phyloP scores from a whole-genome alignment of 2,329 filamentous ascomycete species.

The Hirsutella minnesotensis region DNA sequence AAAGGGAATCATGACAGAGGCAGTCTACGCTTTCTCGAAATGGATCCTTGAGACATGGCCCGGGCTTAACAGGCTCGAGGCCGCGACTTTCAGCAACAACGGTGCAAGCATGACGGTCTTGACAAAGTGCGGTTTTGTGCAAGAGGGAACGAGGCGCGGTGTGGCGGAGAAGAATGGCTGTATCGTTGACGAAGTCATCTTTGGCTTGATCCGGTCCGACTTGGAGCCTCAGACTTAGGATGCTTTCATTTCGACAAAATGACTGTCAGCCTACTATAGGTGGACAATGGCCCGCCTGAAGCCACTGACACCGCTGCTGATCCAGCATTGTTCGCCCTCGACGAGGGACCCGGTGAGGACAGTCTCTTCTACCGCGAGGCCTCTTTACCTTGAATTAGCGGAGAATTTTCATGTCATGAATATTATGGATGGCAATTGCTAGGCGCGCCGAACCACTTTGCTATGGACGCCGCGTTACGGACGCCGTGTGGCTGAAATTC shows the following conservation, averaged over 20 bases:
- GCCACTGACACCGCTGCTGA: conserved; percentile 80
- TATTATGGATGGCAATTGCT: no score
- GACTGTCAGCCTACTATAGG: no score
- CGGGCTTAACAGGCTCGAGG: conserved; percentile 17
- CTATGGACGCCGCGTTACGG: no score
- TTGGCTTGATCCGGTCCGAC: background rate
- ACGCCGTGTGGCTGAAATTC: no score
- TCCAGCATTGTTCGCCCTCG: conserved; percentile 70
- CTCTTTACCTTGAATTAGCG: conserved; percentile 18
- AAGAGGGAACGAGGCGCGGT: conserved; percentile 30
- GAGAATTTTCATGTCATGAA: no score
- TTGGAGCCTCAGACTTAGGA: no score
- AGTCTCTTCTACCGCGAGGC: conserved; percentile 52
- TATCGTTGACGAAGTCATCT: background rate
- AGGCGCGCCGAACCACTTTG: no score
- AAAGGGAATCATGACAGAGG: conserved; percentile 30
- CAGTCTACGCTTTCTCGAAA: conserved; percentile 20
- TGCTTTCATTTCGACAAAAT: no score
- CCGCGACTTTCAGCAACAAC: conserved; percentile 19
- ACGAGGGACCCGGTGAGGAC: conserved; percentile 48
- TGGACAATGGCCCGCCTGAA: conserved; percentile 46
- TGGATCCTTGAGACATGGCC: conserved; percentile 34
- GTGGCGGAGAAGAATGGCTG: conserved; percentile 29
- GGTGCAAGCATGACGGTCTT: conserved; percentile 18
- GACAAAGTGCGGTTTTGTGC: conserved; percentile 15